Evolutionary conservation across 768 basidiomycete species (phyloP), one percentile per base, ranked within the genome.

Genomic region (Mycena sanguinolenta): DNA sequence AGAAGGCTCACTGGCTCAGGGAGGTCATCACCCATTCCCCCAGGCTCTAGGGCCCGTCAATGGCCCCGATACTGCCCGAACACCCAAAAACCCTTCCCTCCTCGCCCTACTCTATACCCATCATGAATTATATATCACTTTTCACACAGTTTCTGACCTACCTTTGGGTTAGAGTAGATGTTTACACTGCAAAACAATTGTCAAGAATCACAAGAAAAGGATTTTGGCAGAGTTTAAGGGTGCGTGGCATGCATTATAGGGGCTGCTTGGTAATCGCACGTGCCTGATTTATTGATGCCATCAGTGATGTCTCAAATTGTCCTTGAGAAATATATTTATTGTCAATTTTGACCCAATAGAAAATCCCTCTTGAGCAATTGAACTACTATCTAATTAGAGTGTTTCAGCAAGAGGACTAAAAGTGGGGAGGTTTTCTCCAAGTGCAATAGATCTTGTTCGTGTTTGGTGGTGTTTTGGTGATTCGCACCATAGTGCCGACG

Each of bases 221-320:
- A n/a, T n/a, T n/a, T n/a, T 61, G 28, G 59, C 42, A 49, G 38
- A 28, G 34, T 34, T 21, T 17, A 59, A 39, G 59, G 59, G 49
- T 27, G 28, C 19, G 14, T 49, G 17, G n/a, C 12, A 21, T 23
- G 46, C 46, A 21, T 9, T 9, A 50, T 27, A 50, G n/a, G 49
- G 49, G 49, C 49, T n/a, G 3, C 4, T 50, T 4, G 6, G n/a
- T n/a, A 13, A 50, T 42, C 12, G 21, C 61, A 63, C 32, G 49
- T 50, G 61, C 21, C 25, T 50, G 49, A 50, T 63, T 30, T 1
- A 36, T 34, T 52, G 61, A 63, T 63, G 27, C 30, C 6, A 63
- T 63, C 61, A 63, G 3, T 63, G 61, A 63, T 63, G 49, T 63
- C 49, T 36, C 61, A 63, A 59, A 52, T 63, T 5, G 32, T 6